These are phyloP conservation scores for Pyrus bretschneideri DNA, from an alignment of 306 rosid species.

Conservation along the genomic window DNA sequence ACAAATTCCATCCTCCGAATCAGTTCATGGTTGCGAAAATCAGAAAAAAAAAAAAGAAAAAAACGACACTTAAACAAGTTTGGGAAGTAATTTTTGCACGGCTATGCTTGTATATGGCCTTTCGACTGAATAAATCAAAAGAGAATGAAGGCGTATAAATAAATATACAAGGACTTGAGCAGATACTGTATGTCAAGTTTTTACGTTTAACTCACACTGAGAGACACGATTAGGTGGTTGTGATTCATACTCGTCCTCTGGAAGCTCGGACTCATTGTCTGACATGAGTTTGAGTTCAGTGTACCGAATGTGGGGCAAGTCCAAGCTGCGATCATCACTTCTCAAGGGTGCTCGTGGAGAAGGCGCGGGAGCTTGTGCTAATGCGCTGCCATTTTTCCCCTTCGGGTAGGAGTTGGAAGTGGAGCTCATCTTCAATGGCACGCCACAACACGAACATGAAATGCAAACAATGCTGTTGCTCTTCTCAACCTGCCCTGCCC, in stretches of 20 bases:
- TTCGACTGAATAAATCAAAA: too few species aligned
- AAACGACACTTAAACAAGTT: not conserved
- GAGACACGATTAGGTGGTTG: conserved; percentile 11
- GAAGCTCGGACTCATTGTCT: conserved; percentile 26
- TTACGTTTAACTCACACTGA: conserved; percentile 29
- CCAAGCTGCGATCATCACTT: conserved; percentile 31
- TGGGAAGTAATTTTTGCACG: not conserved
- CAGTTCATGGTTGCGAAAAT: not conserved
- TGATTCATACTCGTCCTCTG: conserved; percentile 31
- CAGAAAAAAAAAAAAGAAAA: not conserved
- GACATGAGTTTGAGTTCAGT: conserved; percentile 32
- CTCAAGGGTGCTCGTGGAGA: conserved; percentile 56
- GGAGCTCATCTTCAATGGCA: conserved; percentile 42
- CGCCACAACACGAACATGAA: conserved; percentile 73
- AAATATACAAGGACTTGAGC: not conserved
- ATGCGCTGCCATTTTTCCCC: conserved; percentile 17
- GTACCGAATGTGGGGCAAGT: conserved; percentile 41
- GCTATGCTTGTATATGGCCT: too few species aligned
- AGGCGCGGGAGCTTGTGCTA: conserved; percentile 50
- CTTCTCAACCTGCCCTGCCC: conserved; percentile 24
- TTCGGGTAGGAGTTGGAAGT: conserved; percentile 8
- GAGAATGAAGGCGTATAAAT: not conserved
- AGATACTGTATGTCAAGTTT: not conserved
- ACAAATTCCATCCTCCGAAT: conserved; percentile 4
- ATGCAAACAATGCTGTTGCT: conserved; percentile 3